Base-by-base conservation (phyloP, 768 basidiomycete genomes). In the Trametes meyenii region DNA sequence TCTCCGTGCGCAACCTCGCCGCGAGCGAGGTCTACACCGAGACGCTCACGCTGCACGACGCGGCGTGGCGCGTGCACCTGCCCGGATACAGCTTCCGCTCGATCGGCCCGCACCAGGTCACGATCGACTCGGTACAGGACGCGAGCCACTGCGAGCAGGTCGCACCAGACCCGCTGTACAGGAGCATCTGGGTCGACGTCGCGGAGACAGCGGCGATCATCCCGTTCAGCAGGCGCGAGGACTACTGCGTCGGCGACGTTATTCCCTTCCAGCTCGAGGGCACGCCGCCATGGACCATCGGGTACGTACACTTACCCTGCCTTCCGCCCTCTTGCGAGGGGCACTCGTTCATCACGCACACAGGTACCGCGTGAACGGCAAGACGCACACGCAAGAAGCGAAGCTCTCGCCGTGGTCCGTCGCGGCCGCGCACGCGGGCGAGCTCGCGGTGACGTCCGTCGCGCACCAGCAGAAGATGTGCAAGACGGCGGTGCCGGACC, bases 241-340 rank as follows among this genome's bases (percentile, higher is more conserved):
- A 98, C 69, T 87, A 90, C 62, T 99, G 97, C 74, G 89, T 92
- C 1, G 96, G 96, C 10, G 94, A 98, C 61, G 80, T 86, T 29
- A 81, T 91, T 10, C 93, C 93, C 64, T 98, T 97, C 81, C 88
- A 96, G 70, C 79, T 99, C 16, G 94, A 97, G 74, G 97, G 97
- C 45, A 90, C 85, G 35, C 90, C 95, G 16, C 94, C 96, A 3
- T 98, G 95, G 94, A 88, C 85, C 3, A 84, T 98, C 54, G 87
- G 87, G 90, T 93, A 67, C 45, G 85, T 36, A 6, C 17, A 16
- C 71, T 55, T 38, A 36, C 43, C 36, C n/a, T 8, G 24, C 24
- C 10, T 55, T 61, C 36, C 29, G 26, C 29, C 19, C 13, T 21
- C 13, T 45, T 6, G 3, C 44, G 6, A 21, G 5, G 49, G 62